Conservation (phyloP, 176 grass and related monocot species). For the Lolium rigidum region DNA sequence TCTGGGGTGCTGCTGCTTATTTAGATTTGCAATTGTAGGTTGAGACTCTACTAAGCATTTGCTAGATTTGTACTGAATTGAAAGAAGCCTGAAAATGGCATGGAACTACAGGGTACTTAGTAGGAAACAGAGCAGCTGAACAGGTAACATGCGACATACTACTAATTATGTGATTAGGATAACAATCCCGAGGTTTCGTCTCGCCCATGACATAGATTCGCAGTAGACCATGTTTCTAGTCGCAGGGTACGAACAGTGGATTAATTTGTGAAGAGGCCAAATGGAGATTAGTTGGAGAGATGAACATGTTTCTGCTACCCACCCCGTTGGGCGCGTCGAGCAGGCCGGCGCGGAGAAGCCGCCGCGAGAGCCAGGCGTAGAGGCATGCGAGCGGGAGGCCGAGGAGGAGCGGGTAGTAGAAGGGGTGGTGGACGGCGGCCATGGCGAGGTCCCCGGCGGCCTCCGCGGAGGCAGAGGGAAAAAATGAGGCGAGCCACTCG, state of each 20-base stretch:
- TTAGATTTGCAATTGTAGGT: not conserved
- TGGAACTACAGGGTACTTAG: not conserved
- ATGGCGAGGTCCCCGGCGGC: conserved; percentile 59
- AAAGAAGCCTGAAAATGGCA: not conserved
- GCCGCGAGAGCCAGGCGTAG: conserved; percentile 68
- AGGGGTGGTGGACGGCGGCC: conserved; percentile 77
- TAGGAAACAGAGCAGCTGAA: not conserved
- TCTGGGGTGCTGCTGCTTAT: not conserved
- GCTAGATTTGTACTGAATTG: not conserved
- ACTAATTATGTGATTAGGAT: not conserved
- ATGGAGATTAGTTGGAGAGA: not conserved
- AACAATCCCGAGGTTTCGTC: conserved; percentile 18
- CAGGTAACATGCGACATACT: not conserved
- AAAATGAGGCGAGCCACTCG: conserved; percentile 82
- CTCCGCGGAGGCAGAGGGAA: not conserved
- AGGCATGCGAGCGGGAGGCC: conserved; percentile 73
- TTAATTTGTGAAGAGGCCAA: not conserved
- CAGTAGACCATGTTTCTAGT: not conserved
- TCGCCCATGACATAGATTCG: conserved; percentile 18
- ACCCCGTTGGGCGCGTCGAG: conserved; percentile 64
- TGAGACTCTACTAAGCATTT: conserved; percentile 2
- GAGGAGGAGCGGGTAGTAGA: conserved; percentile 85
- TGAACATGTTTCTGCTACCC: not conserved
- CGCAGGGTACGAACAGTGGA: not conserved
- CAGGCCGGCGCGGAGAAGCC: conserved; percentile 49